Percentiles rank a stretch among this genome's conserved stretches.
phyloP scores from a whole-genome alignment of 148 eudicot species.

The Diospyros kaki region DNA sequence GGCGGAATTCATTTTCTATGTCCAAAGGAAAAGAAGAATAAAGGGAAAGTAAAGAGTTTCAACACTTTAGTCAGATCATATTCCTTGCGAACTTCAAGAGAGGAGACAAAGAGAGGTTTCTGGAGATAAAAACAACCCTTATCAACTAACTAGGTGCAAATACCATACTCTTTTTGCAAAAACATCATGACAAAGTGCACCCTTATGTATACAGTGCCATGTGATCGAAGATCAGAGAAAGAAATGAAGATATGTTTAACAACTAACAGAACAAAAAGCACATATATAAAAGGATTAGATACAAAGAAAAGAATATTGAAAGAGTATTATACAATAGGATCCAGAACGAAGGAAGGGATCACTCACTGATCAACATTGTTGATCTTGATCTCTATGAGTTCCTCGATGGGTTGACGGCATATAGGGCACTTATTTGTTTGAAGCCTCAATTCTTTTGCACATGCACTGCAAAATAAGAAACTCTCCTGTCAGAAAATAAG shows the following conservation, averaged over 20 bases:
- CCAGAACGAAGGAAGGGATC: conserved; percentile 11
- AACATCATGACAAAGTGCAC: neutral
- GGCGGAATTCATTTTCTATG: too few relatives aligned
- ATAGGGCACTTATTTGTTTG: conserved; percentile 71
- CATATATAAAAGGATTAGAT: conserved; percentile 17
- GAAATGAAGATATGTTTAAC: neutral
- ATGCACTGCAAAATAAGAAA: conserved; percentile 44
- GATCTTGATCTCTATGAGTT: conserved; percentile 63
- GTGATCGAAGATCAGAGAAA: neutral
- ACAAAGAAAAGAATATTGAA: conserved; percentile 11
- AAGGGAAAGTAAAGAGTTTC: conserved; percentile 4
- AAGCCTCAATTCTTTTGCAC: conserved; percentile 61
- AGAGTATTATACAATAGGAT: conserved; percentile 16
- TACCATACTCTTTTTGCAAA: neutral
- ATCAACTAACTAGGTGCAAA: too few relatives aligned
- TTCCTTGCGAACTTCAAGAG: neutral
- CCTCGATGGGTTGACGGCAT: conserved; percentile 54
- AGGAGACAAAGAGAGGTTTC: neutral
- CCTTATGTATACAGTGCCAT: conserved; percentile 2
- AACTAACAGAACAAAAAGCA: conserved; percentile 1
- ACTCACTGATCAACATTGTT: conserved; percentile 18
- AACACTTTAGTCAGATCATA: neutral
- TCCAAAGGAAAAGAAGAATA: neutral
- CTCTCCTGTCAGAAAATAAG: neutral
- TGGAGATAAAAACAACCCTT: too few relatives aligned